Evolutionary conservation across 495 filamentous ascomycete species (phyloP).

Genomic region (Evansstolkia leycettana): DNA sequence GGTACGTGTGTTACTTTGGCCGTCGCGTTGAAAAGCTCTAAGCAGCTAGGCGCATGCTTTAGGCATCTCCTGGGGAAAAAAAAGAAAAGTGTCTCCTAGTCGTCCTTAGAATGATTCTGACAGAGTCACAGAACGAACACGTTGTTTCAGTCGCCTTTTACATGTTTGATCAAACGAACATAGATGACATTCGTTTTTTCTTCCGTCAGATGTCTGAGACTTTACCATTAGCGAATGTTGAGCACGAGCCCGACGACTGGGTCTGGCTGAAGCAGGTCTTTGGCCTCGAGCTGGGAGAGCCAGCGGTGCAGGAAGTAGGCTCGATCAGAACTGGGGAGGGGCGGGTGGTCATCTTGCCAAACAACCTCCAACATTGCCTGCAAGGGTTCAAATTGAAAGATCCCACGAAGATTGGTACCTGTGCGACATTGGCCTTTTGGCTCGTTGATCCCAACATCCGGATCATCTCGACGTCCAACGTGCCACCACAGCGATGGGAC

Average conservation of each 20-base stretch:
- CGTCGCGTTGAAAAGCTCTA: too few species aligned
- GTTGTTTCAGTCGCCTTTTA: constrained; percentile 21
- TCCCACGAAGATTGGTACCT: constrained; percentile 32
- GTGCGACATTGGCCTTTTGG: constrained; percentile 34
- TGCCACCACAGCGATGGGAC: constrained; percentile 40
- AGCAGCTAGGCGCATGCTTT: too few species aligned
- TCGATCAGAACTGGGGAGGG: constrained; percentile 9
- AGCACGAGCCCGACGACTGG: constrained; percentile 14
- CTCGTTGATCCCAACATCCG: constrained; percentile 43
- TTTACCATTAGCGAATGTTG: constrained; percentile 15
- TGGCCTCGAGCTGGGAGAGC: constrained; percentile 17
- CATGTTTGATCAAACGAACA: constrained; percentile 14
- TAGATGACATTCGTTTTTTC: constrained; percentile 8
- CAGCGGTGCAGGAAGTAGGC: constrained; percentile 21
- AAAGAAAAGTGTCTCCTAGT: too few species aligned
- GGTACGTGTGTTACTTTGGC: too few species aligned
- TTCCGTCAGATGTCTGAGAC: constrained; percentile 21
- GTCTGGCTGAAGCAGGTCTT: constrained; percentile 23
- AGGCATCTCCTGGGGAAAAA: too few species aligned
- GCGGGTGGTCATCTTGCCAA: constrained; percentile 20
- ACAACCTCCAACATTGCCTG: constrained; percentile 35
- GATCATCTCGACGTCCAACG: constrained; percentile 41
- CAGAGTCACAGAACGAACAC: constrained; percentile 26
- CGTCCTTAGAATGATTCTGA: too few species aligned
- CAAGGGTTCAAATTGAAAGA: constrained; percentile 33